Percentiles rank a stretch among this genome's conserved stretches.
Evolutionary conservation across 306 rosid genomes (phyloP).

Genomic region (Bauhinia variegata): DNA sequence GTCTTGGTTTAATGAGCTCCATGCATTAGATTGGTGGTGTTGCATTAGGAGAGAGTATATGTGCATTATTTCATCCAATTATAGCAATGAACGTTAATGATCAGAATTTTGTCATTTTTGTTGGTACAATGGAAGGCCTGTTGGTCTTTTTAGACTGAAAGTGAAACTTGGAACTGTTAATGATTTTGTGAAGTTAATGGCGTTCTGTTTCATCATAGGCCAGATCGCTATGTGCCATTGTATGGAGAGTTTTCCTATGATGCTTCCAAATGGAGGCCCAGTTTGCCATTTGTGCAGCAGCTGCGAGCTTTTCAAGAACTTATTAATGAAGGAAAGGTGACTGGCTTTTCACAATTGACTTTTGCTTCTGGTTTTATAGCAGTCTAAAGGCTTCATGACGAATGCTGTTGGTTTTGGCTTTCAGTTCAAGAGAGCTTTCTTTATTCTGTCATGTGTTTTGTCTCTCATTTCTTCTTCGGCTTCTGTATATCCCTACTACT

Average conservation of each 20-base stretch:
- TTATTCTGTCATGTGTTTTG: conserved; percentile 1
- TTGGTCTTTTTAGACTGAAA: conserved; percentile 18
- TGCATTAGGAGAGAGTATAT: neutral
- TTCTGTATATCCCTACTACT: neutral
- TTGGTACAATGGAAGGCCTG: too few species aligned
- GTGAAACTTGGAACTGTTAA: conserved; percentile 8
- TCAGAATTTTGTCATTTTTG: too few species aligned
- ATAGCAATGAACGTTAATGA: too few species aligned
- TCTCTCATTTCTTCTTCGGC: neutral
- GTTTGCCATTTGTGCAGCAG: conserved; percentile 90
- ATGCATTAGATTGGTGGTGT: neutral
- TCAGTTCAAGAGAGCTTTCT: neutral
- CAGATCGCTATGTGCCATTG: conserved; percentile 80
- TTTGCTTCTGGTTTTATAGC: conserved; percentile 26
- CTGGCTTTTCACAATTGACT: conserved; percentile 7
- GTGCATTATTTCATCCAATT: neutral
- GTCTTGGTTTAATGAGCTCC: neutral
- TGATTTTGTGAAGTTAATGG: conserved; percentile 20
- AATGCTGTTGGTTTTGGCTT: conserved; percentile 4
- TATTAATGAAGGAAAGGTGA: conserved; percentile 91
- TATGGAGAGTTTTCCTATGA: conserved; percentile 74
- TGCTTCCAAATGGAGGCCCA: conserved; percentile 83
- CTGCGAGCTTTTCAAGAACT: conserved; percentile 88
- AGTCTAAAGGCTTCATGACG: conserved; percentile 20
- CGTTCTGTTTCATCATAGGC: conserved; percentile 58